Percentiles rank a stretch among this genome's conserved stretches.
phyloP scores from a whole-genome alignment of 257 asterid species.

The Ligustrum vulgare region DNA sequence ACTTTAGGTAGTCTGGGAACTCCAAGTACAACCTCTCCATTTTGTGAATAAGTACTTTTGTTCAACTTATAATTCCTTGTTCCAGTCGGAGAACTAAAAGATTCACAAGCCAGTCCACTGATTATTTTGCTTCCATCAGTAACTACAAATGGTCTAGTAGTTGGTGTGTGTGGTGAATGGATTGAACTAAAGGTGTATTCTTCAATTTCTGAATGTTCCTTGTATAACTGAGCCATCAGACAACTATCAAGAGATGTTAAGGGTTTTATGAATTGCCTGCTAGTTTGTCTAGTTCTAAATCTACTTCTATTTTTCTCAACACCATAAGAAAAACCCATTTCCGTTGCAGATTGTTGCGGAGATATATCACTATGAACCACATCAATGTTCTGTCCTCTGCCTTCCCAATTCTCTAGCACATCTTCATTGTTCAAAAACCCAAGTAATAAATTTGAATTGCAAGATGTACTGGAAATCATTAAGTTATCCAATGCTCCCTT shows the following conservation, averaged over 20 bases:
- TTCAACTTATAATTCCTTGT: slow-evolving; percentile 23
- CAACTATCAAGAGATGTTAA: slow-evolving; percentile 76
- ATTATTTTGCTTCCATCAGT: slow-evolving; percentile 59
- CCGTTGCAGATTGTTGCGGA: slow-evolving; percentile 41
- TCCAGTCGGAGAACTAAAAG: slow-evolving; percentile 26
- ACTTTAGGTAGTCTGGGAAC: slow-evolving; percentile 57
- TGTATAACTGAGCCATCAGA: slow-evolving; percentile 77
- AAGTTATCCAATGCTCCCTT: slow-evolving; percentile 13
- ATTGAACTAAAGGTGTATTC: slow-evolving; percentile 36
- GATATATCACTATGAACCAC: slow-evolving; percentile 31
- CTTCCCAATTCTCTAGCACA: slow-evolving; percentile 30
- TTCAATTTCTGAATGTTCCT: slow-evolving; percentile 46
- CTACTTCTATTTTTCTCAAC: slow-evolving; percentile 44
- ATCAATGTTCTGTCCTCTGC: slow-evolving; percentile 23
- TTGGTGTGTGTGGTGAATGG: slow-evolving; percentile 35
- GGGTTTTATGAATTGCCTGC: slow-evolving; percentile 43
- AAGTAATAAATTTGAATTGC: slow-evolving; percentile 23
- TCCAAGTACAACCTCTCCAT: slow-evolving; percentile 33
- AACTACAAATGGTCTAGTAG: slow-evolving; percentile 51
- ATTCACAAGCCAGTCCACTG: slow-evolving; percentile 34
- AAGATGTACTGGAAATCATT: slow-evolving; percentile 19
- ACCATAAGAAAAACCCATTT: slow-evolving; percentile 46
- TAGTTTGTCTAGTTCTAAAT: slow-evolving; percentile 50
- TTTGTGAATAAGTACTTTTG: slow-evolving; percentile 23
- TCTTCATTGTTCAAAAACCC: slow-evolving; percentile 27